Evolutionary conservation across 1,284 basidiomycete genomes (phyloP), one percentile per base, ranked within the genome.

Genomic region (Ceratobasidium sp.): DNA sequence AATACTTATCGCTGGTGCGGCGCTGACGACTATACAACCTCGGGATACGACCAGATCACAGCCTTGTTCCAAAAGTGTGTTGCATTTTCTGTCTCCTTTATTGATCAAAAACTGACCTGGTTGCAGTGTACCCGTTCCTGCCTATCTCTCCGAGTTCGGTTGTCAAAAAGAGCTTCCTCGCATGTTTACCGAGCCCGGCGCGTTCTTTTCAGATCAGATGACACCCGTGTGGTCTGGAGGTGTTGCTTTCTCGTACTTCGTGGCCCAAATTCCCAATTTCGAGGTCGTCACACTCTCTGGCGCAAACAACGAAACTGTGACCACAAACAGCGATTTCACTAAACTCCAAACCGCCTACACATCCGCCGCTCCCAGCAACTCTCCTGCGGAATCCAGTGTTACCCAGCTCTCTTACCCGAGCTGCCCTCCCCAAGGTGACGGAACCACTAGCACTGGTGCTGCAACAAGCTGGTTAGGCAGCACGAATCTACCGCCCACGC

Each of bases 101-200:
- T 33, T 20, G 15, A 44, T 15, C 28, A 9, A 18, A 3, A 33
- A 18, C 40, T 63, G 40, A 63, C 44, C 18, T 33, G 10, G 42
- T 49, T 39, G 10, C 58, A 73, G 71, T 39, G 20, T 42, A 84
- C 94, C 95, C 76, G 90, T 97, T 26, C 91, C 91, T 0, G 94
- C 94, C 6, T 97, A 97, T 88, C 95, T 97, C 86, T 94, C 94
- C 83, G 96, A 98, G 88, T 97, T 91, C 80, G 96, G 72, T 44
- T 76, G 72, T 20, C 72, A 76, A 66, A 76, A 76, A 28, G 61
- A 76, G 51, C 86, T 87, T 28, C 91, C 92, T 60, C 92, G 95
- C 81, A 86, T 91, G 42, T 98, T 95, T 94, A 93, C 91, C 51
- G 96, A 98, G 84, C 91, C 92, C 12, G 86, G 85, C 44, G 90